Evolutionary conservation across 2,329 filamentous ascomycete genomes (phyloP).

Genomic region (Paracoccidioides lutzii): DNA sequence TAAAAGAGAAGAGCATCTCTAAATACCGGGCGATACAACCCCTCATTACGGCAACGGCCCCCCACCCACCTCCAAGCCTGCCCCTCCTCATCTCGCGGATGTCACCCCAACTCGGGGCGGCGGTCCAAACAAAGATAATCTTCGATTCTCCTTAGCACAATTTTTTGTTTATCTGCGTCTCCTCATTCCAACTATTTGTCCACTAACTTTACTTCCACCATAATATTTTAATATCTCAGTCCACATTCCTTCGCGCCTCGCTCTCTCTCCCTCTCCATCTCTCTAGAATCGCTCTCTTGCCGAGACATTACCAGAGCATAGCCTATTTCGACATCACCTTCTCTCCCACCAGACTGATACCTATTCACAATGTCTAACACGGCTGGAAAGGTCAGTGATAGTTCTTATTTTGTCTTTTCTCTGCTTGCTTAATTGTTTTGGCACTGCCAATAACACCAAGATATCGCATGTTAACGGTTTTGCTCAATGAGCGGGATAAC

Average conservation of each 20-base stretch:
- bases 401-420: background rate
- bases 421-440: conserved; percentile 8
- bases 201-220: background rate
- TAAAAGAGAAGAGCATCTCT: background rate
- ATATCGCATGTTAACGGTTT: conserved; percentile 6
- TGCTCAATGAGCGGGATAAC: conserved; percentile 2
- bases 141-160: background rate
- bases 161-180: background rate
- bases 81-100: background rate
- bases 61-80: background rate
- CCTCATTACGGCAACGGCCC: background rate
- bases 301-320: background rate
- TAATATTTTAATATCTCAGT: background rate
- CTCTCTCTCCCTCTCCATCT: background rate
- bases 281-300: background rate
- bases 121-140: too few species aligned
- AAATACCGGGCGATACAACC: background rate
- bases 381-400: conserved; percentile 39
- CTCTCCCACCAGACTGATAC: background rate
- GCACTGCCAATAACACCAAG: background rate
- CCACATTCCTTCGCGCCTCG: background rate
- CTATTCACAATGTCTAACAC: conserved; percentile 39
- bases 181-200: background rate
- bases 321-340: background rate
- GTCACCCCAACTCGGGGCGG: too few species aligned